Evolutionary conservation across 2,329 filamentous ascomycete species (phyloP).

Genomic region (Colletotrichum incanum): DNA sequence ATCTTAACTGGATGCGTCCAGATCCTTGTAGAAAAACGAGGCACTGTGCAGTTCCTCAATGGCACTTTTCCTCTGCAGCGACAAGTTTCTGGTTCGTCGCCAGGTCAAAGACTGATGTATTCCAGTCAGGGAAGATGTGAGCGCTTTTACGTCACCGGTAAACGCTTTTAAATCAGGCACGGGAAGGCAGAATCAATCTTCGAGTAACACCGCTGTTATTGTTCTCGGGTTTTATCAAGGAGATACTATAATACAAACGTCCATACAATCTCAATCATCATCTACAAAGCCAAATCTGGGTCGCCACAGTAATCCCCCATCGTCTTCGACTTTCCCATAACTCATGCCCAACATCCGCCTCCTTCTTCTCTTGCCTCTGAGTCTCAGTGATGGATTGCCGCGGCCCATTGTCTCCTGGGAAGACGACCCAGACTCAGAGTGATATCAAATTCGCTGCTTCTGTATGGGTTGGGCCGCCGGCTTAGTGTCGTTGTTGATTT

Average conservation of each 20-base stretch:
- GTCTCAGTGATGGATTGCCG: not conserved
- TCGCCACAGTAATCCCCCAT: not conserved
- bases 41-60: not conserved
- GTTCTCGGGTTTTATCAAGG: constrained; percentile 29
- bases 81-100: not conserved
- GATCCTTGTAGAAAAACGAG: not conserved
- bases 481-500: not conserved
- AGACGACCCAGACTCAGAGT: constrained; percentile 24
- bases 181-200: not conserved
- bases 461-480: constrained; percentile 11
- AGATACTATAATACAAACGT: constrained; percentile 21
- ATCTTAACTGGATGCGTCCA: not conserved
- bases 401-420: constrained; percentile 31
- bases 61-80: not conserved
- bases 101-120: too few species aligned
- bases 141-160: too few species aligned
- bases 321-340: constrained; percentile 2
- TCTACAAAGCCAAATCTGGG: constrained; percentile 22
- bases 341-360: not conserved
- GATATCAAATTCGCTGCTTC: constrained; percentile 14
- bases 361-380: too few species aligned
- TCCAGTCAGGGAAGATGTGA: too few species aligned
- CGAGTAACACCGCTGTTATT: constrained; percentile 27
- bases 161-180: too few species aligned
- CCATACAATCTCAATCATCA: not conserved